These are phyloP conservation scores for Recurvomyces mirabilis DNA, from an alignment of 495 filamentous ascomycete genomes.

Conservation along the genomic window DNA sequence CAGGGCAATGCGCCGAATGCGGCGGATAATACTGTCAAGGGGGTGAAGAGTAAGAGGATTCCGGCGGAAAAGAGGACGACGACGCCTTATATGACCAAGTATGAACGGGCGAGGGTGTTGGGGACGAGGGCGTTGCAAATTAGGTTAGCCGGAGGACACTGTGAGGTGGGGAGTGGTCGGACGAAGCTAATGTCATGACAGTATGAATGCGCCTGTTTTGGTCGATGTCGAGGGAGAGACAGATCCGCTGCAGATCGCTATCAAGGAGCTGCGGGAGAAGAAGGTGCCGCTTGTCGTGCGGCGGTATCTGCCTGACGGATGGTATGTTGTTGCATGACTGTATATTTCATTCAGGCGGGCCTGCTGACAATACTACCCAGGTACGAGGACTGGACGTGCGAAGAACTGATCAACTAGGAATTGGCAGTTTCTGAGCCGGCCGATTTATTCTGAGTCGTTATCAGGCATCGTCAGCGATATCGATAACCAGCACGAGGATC, in stretches of 20 bases:
- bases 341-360: no score
- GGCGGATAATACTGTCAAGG: slow-evolving; percentile 38
- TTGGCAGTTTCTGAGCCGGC: not conserved
- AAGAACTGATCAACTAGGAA: slow-evolving; percentile 59
- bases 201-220: slow-evolving; percentile 95
- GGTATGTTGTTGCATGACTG: slow-evolving; percentile 49
- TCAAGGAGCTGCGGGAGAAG: slow-evolving; percentile 95
- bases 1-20: slow-evolving; percentile 51
- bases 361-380: slow-evolving; percentile 38
- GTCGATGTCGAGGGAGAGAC: slow-evolving; percentile 97
- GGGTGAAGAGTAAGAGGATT: slow-evolving; percentile 77
- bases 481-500: no score
- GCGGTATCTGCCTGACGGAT: slow-evolving; percentile 92
- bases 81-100: slow-evolving; percentile 99
- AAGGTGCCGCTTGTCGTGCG: slow-evolving; percentile 94
- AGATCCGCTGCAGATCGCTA: slow-evolving; percentile 90
- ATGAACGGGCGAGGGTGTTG: slow-evolving; percentile 85
- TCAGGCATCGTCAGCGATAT: not conserved
- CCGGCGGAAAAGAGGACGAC: slow-evolving; percentile 78
- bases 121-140: slow-evolving; percentile 92
- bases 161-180: not conserved
- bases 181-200: slow-evolving; percentile 27
- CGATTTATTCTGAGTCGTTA: not conserved
- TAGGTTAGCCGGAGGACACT: slow-evolving; percentile 46
- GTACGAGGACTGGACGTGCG: slow-evolving; percentile 98